A percentile compares a stretch with the other conserved stretches of the same genome.
These are phyloP conservation scores for Ogataea nonfermentans DNA, from an alignment of 805 yeast genomes.

Conservation along the genomic window DNA sequence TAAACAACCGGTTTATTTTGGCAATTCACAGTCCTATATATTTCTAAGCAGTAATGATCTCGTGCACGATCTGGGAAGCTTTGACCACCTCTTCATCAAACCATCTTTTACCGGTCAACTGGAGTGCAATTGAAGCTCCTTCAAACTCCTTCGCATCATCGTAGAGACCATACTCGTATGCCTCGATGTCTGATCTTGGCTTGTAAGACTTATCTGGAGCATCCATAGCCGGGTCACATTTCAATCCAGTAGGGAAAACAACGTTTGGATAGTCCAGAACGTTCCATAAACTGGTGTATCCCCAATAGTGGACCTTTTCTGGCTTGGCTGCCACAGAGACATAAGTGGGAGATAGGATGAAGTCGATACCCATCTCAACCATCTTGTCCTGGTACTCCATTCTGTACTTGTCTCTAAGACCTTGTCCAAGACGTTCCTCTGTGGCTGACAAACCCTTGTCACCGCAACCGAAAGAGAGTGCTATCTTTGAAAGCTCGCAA, in stretches of 20 bases:
- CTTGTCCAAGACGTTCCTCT: conserved; percentile 49
- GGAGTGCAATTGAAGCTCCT: conserved; percentile 50
- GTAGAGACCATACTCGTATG: conserved; percentile 34
- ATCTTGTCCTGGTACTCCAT: conserved; percentile 49
- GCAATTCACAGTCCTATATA: background rate
- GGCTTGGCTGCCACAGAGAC: conserved; percentile 66
- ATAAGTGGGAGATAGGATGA: conserved; percentile 61
- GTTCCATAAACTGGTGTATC: conserved; percentile 71
- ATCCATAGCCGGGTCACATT: conserved; percentile 39
- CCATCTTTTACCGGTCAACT: conserved; percentile 50
- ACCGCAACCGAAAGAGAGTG: conserved; percentile 55
- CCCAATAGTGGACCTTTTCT: conserved; percentile 63
- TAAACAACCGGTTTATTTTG: too few species aligned
- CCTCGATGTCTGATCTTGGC: conserved; percentile 29
- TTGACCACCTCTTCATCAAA: conserved; percentile 49
- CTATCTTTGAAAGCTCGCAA: conserved; percentile 51
- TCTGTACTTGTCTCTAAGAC: conserved; percentile 51
- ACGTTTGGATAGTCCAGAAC: conserved; percentile 64
- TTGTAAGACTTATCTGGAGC: conserved; percentile 16
- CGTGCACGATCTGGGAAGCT: conserved; percentile 41
- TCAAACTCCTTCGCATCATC: conserved; percentile 36
- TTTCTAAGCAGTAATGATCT: conserved; percentile 20
- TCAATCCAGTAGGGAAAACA: conserved; percentile 56
- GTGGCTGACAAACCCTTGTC: conserved; percentile 41
- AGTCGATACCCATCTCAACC: conserved; percentile 54